These are phyloP conservation scores for Fusarium subtropicale DNA, from an alignment of 2,329 filamentous ascomycete species.

Conservation along the genomic window DNA sequence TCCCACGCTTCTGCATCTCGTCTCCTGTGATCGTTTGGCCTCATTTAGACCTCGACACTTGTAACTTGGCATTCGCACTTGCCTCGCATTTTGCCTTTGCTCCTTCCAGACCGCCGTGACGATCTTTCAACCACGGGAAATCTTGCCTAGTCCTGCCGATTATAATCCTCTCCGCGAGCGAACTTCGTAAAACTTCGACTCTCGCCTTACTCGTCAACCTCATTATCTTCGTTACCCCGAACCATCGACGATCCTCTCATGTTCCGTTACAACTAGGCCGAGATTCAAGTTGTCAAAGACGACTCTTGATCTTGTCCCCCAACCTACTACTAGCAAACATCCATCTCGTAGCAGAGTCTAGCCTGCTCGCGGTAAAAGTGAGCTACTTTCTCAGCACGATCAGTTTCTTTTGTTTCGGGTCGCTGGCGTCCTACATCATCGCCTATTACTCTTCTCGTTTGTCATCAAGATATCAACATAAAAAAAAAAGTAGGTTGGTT, in stretches of 20 bases:
- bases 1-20: conserved; percentile 31
- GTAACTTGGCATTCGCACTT: conserved; percentile 47
- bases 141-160: conserved; percentile 35
- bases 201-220: conserved; percentile 31
- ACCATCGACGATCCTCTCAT: conserved; percentile 47
- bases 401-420: conserved; percentile 59
- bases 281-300: conserved; percentile 50
- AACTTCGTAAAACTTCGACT: conserved; percentile 47
- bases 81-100: conserved; percentile 42
- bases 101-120: conserved; percentile 45
- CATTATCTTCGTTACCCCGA: conserved; percentile 37
- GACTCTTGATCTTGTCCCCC: conserved; percentile 48
- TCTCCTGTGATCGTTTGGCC: conserved; percentile 46
- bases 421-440: conserved; percentile 67
- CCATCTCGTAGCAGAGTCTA: conserved; percentile 43
- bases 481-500: conserved; percentile 46
- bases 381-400: conserved; percentile 55
- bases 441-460: conserved; percentile 51
- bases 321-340: conserved; percentile 32
- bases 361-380: conserved; percentile 61
- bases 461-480: conserved; percentile 35
- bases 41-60: conserved; percentile 47
- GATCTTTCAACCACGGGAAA: conserved; percentile 44
- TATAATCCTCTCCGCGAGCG: conserved; percentile 36
- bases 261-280: conserved; percentile 49